Evolutionary conservation across 495 filamentous ascomycete species (phyloP), one percentile per base, ranked within the genome.

Genomic region (Wilcoxina mikolae): DNA sequence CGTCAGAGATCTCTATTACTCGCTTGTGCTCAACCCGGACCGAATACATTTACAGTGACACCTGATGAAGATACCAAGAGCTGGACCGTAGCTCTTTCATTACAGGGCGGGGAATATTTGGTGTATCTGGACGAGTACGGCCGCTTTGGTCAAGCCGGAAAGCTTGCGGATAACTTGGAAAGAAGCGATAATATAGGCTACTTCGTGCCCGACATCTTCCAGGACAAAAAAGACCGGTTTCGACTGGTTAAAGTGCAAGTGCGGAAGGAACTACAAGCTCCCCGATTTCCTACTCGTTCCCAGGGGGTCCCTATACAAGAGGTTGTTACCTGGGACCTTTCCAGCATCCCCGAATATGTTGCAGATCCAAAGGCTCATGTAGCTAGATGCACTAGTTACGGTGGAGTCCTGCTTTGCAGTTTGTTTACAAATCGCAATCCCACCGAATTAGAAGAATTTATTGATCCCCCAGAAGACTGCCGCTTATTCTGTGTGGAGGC

Each of bases 151-250:
- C 41, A 52, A 31, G 56, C 50, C 17, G 58, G 52, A n/a, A 42
- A 42, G 28, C 24, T 56, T 24, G 62, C 58, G 25, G 44, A 38
- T 3, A 49, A 46, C 11, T 50, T 65, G 5, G 58, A 53, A 48
- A 31, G 53, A 26, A 56, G 44, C 10, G 42, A 53, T 27, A 45
- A 45, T 11, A 12, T 41, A 10, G 61, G 44, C 12, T 53, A 54
- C 33, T 65, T 65, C 15, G 62, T 55, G 38, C 53, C 58, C 0
- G 58, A 65, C 38, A 58, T 65, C 45, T 65, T 61, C 27, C 52
- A 58, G 33, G 58, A 66, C 22, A 54, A 55, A 24, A 55, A 51
- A 12, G 58, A 65, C 42, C 54, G 62, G 10, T 53, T 61, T 26
- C 54, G 55, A 27, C 53, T 65, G 18, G 62, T 65, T 10, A 65